These are phyloP conservation scores for Populus hybrid DNA, from an alignment of 441 rosid species.

Conservation along the genomic window DNA sequence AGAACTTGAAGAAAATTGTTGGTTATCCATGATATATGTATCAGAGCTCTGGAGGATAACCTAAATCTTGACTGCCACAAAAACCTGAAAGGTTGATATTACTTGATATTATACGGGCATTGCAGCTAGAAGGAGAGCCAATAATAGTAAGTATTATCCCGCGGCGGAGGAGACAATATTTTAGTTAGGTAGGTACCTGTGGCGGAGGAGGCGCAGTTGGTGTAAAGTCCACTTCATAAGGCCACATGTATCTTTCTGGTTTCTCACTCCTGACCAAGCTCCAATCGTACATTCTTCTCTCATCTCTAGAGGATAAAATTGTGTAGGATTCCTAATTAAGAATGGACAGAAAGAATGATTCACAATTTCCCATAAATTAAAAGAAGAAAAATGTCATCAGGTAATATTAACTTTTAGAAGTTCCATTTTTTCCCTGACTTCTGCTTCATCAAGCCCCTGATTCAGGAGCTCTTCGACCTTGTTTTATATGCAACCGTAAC, in stretches of 20 bases:
- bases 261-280: slow-evolving; percentile 65
- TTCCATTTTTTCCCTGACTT: slow-evolving; percentile 41
- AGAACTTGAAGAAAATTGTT: neutral
- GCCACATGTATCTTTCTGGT: slow-evolving; percentile 68
- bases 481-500: slow-evolving; percentile 47
- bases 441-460: slow-evolving; percentile 53
- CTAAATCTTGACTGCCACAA: neutral
- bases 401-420: slow-evolving; percentile 44
- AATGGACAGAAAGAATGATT: neutral
- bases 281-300: slow-evolving; percentile 89
- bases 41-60: neutral
- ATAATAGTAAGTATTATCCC: neutral
- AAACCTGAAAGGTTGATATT: neutral
- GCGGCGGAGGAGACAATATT: neutral
- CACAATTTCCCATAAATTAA: neutral
- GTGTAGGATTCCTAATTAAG: slow-evolving; percentile 57
- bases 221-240: slow-evolving; percentile 50
- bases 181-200: slow-evolving; percentile 23
- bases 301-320: slow-evolving; percentile 60
- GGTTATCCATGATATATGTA: neutral
- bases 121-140: no score
- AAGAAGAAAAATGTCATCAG: neutral
- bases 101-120: neutral
- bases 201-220: slow-evolving; percentile 47
- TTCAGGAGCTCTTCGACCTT: slow-evolving; percentile 47